These are phyloP conservation scores for Galerina sulciceps DNA, from an alignment of 768 basidiomycete genomes.

Conservation along the genomic window DNA sequence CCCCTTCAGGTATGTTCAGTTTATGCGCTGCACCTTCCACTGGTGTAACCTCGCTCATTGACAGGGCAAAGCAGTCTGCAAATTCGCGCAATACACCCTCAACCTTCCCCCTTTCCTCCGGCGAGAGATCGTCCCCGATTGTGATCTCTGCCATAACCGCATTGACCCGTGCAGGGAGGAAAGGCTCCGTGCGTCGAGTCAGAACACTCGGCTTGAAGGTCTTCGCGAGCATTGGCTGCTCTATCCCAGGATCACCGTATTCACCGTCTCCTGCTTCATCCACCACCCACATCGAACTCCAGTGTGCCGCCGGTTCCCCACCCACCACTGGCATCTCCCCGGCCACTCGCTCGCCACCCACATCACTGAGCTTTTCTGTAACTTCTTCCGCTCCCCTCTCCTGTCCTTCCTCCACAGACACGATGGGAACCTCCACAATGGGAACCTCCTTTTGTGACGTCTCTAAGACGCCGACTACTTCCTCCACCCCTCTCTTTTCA, in stretches of 20 bases:
- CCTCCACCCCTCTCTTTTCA: neutral
- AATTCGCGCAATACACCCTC: conserved; percentile 26
- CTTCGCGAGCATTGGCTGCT: neutral
- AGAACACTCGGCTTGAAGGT: conserved; percentile 7
- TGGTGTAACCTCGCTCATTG: conserved; percentile 37
- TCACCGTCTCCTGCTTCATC: conserved; percentile 3
- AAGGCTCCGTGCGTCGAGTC: conserved; percentile 27
- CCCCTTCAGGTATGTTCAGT: conserved; percentile 32
- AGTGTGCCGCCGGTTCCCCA: neutral
- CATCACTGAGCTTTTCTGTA: neutral
- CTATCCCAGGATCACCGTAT: neutral
- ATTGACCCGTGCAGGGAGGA: conserved; percentile 21
- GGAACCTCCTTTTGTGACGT: too few species aligned
- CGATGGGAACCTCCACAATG: too few species aligned
- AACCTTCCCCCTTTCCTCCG: conserved; percentile 25
- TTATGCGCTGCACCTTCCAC: conserved; percentile 35
- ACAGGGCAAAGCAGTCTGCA: conserved; percentile 44
- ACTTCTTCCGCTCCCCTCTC: too few species aligned
- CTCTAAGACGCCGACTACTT: neutral
- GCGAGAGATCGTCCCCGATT: conserved; percentile 33
- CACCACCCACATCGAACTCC: conserved; percentile 1
- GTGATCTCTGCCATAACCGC: conserved; percentile 22
- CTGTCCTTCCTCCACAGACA: too few species aligned
- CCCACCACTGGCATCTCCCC: too few species aligned
- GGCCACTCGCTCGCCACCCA: too few species aligned